Base-by-base conservation (phyloP, 1,284 basidiomycete genomes). In the Microstroma glucosiphilum region DNA sequence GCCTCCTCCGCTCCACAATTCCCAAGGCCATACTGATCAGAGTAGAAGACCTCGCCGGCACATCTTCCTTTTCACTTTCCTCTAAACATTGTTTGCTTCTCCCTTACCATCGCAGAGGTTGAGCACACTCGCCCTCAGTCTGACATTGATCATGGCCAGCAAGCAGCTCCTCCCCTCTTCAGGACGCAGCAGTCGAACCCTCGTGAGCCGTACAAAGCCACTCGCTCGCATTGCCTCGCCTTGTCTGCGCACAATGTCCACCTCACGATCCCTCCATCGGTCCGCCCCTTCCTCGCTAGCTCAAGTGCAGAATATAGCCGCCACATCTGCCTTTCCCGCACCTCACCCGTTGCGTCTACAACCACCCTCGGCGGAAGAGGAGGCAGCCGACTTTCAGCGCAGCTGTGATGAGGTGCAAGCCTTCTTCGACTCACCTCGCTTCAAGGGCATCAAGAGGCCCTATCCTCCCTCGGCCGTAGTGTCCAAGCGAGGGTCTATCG, bases 401-500 rank as follows among this genome's bases (percentile, higher is more conserved):
- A 85, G 88, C 8, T 84, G 86, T 26, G 80, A 83, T 15, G 84
- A 86, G 56, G 85, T 92, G 77, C 81, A 86, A 37, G 80, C 84
- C 1, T 93, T 90, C 85, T 92, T 92, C 76, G 79, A 84, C 49
- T 83, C 83, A 46, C 87, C 89, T 15, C 86, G 91, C 11, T 94
- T 91, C 78, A 82, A 84, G 43, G 82, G 82, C 60, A 85, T 90
- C 63, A 87, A 86, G 75, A 85, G 92, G 19, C 87, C 91, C 0
- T 94, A 94, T 80, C 83, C 87, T 19, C 84, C 91, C 6, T 84
- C 85, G 37, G 84, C 86, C 58, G 89, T 94, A 65, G 91, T 87
- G 6, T 86, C 88, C 19, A 94, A 94, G 81, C 90, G 92, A 70
- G 91, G 91, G 2, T 88, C 88, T n/a, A 81, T 91, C 41, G 88